Conservation (phyloP, 1,284 basidiomycete species). For the Apiotrichum veenhuisii region DNA sequence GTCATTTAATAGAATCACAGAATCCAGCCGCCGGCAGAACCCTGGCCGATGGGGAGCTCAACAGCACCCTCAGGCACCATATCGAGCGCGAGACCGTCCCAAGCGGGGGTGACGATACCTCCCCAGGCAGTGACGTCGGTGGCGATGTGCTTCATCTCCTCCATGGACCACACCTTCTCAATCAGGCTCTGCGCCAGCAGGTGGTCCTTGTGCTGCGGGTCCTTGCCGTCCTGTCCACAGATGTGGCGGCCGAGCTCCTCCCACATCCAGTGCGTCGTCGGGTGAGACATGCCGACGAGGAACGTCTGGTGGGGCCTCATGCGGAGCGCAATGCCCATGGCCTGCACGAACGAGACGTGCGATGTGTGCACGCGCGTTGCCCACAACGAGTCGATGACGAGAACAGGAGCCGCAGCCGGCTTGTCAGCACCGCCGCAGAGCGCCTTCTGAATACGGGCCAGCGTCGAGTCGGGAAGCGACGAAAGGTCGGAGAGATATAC, state of each 20-base stretch:
- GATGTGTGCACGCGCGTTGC: conserved; percentile 38
- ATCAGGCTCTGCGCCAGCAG: conserved; percentile 13
- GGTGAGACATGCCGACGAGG: conserved; percentile 47
- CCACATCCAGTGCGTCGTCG: conserved; percentile 48
- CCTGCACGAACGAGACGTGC: conserved; percentile 45
- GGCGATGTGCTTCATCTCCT: conserved; percentile 11
- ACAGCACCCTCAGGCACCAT: conserved; percentile 8
- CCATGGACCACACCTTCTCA: conserved; percentile 11
- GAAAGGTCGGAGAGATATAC: conserved; percentile 46
- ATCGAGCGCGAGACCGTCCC: conserved; percentile 39
- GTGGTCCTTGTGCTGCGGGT: conserved; percentile 11
- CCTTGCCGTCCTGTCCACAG: conserved; percentile 7
- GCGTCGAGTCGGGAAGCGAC: conserved; percentile 32
- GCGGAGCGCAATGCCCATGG: conserved; percentile 35
- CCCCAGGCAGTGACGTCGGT: conserved; percentile 13
- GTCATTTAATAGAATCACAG: background rate
- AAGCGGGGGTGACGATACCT: conserved; percentile 37
- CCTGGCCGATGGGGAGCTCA: conserved; percentile 14
- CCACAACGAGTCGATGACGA: conserved; percentile 48
- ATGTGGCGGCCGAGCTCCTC: conserved; percentile 37
- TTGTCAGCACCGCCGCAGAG: conserved; percentile 1
- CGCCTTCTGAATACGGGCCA: conserved; percentile 21
- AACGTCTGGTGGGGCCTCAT: conserved; percentile 41
- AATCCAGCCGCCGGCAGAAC: conserved; percentile 14
- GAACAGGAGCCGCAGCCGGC: background rate